Conservation (phyloP, 192 early-diverging fungal species). For the Coemansia sp. region DNA sequence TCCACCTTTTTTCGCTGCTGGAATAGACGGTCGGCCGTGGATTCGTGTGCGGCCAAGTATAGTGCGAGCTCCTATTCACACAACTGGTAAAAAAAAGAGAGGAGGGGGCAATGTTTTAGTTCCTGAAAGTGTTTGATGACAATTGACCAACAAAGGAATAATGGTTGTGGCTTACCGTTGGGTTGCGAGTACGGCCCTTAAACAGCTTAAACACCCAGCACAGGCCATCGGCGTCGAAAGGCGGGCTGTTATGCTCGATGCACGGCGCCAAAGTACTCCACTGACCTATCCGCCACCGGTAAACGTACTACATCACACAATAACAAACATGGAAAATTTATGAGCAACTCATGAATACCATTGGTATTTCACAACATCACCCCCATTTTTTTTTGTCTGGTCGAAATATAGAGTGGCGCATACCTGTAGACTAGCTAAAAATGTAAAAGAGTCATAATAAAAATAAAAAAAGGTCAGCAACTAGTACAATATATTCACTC, state of each 20-base stretch:
- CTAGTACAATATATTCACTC: not conserved
- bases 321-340: not conserved
- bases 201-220: conserved; percentile 58
- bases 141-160: not conserved
- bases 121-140: not conserved
- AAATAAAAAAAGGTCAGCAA: not conserved
- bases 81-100: not conserved
- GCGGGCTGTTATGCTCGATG: conserved; percentile 55
- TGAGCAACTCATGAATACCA: not conserved
- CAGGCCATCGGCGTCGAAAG: conserved; percentile 51
- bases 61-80: conserved; percentile 35
- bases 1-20: conserved; percentile 44
- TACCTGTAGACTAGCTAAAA: conserved; percentile 42
- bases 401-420: not conserved
- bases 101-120: not conserved
- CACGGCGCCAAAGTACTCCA: conserved; percentile 52
- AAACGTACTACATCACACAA: conserved; percentile 45
- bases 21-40: conserved; percentile 24
- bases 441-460: not conserved
- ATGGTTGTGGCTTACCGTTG: conserved; percentile 17
- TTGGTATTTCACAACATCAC: not conserved
- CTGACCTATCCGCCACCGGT: conserved; percentile 58
- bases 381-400: not conserved
- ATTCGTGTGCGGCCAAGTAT: conserved; percentile 49
- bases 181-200: conserved; percentile 53